phyloP scores from a whole-genome alignment of 495 filamentous ascomycete species.

The Daldinia vernicosa region DNA sequence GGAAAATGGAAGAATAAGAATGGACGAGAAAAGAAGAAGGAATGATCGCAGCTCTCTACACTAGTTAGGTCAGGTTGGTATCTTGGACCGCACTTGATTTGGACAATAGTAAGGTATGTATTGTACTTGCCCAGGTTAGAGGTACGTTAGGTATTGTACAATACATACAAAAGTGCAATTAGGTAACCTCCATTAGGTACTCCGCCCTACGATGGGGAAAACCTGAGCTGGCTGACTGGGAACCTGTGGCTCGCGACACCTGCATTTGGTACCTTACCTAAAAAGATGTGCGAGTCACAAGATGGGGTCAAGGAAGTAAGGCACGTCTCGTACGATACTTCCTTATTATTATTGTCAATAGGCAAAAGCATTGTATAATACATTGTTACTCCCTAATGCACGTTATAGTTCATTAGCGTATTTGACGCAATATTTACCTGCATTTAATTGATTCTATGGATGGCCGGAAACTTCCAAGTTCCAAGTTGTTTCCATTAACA shows the following conservation, averaged over 20 bases:
- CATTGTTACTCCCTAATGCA: background rate
- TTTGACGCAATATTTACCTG: background rate
- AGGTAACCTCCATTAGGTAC: constrained; percentile 6
- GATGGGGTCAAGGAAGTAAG: constrained; percentile 4
- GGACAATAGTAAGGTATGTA: too few species aligned
- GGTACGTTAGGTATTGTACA: background rate
- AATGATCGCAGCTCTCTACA: constrained; percentile 22
- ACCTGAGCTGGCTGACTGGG: constrained; percentile 6
- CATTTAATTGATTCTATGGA: background rate
- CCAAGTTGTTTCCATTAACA: too few species aligned
- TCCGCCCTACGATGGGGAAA: constrained; percentile 21
- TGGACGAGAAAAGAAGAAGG: constrained; percentile 20
- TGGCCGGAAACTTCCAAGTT: background rate
- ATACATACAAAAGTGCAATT: background rate
- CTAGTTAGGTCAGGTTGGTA: constrained; percentile 15
- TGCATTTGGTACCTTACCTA: constrained; percentile 26
- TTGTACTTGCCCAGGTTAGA: background rate
- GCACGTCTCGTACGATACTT: constrained; percentile 9
- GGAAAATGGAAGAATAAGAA: constrained; percentile 30
- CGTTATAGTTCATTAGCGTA: background rate
- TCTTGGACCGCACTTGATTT: background rate
- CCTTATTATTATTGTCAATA: background rate
- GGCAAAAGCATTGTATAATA: background rate
- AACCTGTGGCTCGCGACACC: constrained; percentile 19
- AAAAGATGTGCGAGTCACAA: constrained; percentile 29